phyloP scores from a whole-genome alignment of 139 green algal species.

The Tetratostichococcus sp. region DNA sequence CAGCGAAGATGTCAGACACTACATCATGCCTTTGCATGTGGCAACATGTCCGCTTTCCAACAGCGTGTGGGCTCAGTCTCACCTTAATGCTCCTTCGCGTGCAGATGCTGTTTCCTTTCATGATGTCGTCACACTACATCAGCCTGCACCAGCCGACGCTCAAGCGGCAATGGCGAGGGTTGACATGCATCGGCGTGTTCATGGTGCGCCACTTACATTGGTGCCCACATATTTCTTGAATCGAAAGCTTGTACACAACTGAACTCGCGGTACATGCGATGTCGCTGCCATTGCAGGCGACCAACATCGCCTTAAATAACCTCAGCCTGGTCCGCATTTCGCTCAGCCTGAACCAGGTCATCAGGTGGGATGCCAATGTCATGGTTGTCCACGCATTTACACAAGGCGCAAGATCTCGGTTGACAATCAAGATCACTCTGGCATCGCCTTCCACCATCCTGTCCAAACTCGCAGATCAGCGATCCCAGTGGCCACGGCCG shows the following conservation, averaged over 20 bases:
- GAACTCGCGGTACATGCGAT: no score
- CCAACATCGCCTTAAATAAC: slow-evolving; percentile 65
- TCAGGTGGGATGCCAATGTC: slow-evolving; percentile 32
- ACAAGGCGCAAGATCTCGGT: no score
- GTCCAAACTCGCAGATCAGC: slow-evolving; percentile 21
- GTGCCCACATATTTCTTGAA: no score
- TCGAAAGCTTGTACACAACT: no score
- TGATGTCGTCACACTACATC: slow-evolving; percentile 22
- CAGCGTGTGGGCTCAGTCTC: no score
- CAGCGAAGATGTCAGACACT: no score
- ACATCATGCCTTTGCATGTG: no score
- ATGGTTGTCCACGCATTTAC: no score
- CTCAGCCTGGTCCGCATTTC: slow-evolving; percentile 42
- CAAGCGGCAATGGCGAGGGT: slow-evolving; percentile 40
- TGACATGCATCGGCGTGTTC: slow-evolving; percentile 49
- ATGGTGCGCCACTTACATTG: slow-evolving; percentile 21
- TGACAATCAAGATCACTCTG: no score
- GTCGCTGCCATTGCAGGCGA: background rate
- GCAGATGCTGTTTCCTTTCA: slow-evolving; percentile 36
- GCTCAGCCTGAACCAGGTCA: slow-evolving; percentile 61
- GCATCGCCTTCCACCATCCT: no score
- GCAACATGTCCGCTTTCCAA: no score
- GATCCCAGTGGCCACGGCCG: slow-evolving; percentile 50
- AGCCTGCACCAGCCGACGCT: slow-evolving; percentile 36
- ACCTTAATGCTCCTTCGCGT: background rate